Percentiles rank a stretch among this genome's conserved stretches.
Conservation (phyloP, 2,329 filamentous ascomycete species). For the Diplodia scrobiculata region DNA sequence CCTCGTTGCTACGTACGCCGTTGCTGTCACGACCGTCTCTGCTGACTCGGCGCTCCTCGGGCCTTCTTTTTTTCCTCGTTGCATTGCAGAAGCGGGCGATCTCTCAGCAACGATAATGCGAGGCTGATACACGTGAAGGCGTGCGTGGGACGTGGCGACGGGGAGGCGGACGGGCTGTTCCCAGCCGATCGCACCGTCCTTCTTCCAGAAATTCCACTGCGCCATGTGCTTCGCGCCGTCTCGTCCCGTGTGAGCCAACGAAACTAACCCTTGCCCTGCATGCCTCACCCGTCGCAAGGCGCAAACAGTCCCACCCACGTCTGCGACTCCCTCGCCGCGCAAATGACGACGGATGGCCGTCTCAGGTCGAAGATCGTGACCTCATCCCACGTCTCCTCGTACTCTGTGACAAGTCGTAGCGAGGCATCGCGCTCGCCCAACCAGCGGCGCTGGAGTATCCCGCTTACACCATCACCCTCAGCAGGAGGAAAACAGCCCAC, state of each 20-base stretch:
- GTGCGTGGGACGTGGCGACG: neutral
- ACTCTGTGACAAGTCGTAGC: constrained; percentile 2
- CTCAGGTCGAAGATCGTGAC: constrained; percentile 6
- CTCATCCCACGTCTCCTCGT: neutral
- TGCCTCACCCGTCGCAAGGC: neutral
- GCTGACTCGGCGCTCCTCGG: neutral
- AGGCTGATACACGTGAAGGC: neutral
- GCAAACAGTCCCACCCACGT: neutral
- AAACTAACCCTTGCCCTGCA: neutral
- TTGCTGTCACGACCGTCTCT: neutral
- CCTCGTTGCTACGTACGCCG: neutral
- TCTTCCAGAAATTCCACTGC: constrained; percentile 17
- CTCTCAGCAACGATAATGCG: neutral
- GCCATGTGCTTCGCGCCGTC: constrained; percentile 16
- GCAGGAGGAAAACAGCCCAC: neutral
- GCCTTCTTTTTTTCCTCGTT: neutral
- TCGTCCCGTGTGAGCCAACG: constrained; percentile 7
- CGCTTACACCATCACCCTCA: neutral
- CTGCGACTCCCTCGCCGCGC: neutral
- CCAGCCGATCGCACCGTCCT: neutral
- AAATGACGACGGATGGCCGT: neutral
- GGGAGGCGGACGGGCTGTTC: neutral
- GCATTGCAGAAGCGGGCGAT: neutral
- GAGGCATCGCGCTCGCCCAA: neutral
- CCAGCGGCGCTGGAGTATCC: constrained; percentile 3